These are phyloP conservation scores for Tritrichomonas musculus DNA, from an alignment of 208 protist species.

Conservation along the genomic window DNA sequence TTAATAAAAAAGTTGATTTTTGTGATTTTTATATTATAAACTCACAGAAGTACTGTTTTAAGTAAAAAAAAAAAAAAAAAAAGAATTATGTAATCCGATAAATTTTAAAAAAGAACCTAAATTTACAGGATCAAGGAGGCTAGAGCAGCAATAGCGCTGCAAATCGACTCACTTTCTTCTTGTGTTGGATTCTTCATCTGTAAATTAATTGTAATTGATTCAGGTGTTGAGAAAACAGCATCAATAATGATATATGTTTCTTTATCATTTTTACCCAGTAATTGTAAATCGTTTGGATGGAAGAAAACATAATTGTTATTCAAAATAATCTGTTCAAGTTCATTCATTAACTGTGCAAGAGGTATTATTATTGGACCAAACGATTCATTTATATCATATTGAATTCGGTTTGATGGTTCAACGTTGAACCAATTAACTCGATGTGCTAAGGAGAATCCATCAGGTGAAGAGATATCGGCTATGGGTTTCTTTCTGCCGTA, in stretches of 20 bases:
- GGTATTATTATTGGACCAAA: neutral
- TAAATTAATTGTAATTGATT: too few relatives aligned
- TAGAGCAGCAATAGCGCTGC: too few relatives aligned
- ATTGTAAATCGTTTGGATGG: conserved; percentile 17
- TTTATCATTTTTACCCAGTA: neutral
- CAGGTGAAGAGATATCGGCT: neutral
- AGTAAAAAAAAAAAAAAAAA: too few relatives aligned
- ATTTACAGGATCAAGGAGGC: too few relatives aligned
- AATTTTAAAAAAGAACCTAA: too few relatives aligned
- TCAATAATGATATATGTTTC: neutral
- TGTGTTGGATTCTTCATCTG: too few relatives aligned
- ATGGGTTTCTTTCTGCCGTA: too few relatives aligned
- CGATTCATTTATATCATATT: neutral
- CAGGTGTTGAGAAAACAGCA: neutral
- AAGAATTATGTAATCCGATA: too few relatives aligned
- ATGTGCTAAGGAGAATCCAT: neutral
- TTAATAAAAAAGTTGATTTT: too few relatives aligned
- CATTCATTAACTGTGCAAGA: neutral
- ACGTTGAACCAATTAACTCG: neutral
- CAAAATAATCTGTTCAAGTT: neutral
- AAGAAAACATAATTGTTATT: neutral
- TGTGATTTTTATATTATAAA: too few relatives aligned
- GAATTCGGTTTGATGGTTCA: neutral
- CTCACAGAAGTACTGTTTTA: too few relatives aligned
- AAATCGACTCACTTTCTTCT: too few relatives aligned